These are phyloP conservation scores for Termitomyces heimii DNA, from an alignment of 768 basidiomycete species.

Conservation along the genomic window DNA sequence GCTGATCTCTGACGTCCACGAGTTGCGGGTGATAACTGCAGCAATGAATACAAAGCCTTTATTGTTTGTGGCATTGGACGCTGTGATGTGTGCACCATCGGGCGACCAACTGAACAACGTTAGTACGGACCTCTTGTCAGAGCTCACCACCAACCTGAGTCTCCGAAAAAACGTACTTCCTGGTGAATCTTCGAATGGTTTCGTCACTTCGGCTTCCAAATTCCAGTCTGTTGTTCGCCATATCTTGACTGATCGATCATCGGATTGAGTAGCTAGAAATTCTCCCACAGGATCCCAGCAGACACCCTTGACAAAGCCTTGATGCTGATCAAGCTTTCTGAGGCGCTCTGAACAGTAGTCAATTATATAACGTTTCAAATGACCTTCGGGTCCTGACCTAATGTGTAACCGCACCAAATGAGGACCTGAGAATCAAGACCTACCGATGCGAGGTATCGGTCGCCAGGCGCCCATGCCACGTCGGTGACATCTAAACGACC, in stretches of 20 bases:
- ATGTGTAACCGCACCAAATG: constrained; percentile 90
- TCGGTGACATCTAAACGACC: constrained; percentile 77
- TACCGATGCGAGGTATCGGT: constrained; percentile 88
- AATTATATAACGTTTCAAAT: neutral
- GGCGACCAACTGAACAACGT: constrained; percentile 80
- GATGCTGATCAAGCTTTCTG: constrained; percentile 79
- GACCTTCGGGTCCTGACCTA: constrained; percentile 49
- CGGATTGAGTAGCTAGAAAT: constrained; percentile 95
- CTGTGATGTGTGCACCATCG: constrained; percentile 97
- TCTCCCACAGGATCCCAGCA: constrained; percentile 99
- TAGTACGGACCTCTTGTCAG: neutral
- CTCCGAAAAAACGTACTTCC: constrained; percentile 92
- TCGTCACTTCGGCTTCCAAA: constrained; percentile 75
- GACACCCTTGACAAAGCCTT: constrained; percentile 97
- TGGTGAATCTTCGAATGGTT: constrained; percentile 92
- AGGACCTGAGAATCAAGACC: constrained; percentile 88
- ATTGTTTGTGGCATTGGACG: constrained; percentile 95
- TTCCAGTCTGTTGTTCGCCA: constrained; percentile 95
- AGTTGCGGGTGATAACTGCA: constrained; percentile 84
- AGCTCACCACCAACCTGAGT: constrained; percentile 51
- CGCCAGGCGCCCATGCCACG: constrained; percentile 91
- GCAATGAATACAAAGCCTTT: constrained; percentile 97
- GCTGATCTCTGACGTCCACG: constrained; percentile 90
- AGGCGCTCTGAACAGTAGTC: constrained; percentile 57
- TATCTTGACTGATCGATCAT: constrained; percentile 94